Evolutionary conservation across 1,284 basidiomycete species (phyloP).

Genomic region (Malassezia japonica): DNA sequence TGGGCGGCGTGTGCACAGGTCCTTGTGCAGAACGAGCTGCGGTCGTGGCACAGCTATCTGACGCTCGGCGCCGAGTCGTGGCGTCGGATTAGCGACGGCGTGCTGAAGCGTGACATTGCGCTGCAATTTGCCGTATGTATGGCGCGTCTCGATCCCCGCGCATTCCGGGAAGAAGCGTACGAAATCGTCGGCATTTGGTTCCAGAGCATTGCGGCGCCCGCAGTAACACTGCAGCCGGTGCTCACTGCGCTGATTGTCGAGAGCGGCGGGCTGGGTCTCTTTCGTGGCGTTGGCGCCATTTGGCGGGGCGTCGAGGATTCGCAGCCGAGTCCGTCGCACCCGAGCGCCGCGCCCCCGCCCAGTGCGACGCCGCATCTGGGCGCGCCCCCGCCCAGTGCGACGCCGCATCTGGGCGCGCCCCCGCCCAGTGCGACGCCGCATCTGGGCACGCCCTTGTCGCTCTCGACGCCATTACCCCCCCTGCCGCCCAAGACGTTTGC

Average conservation of each 20-base stretch:
- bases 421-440: too few species aligned
- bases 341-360: too few species aligned
- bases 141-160: constrained; percentile 57
- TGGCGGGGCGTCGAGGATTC: too few species aligned
- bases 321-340: too few species aligned
- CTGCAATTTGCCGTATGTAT: constrained; percentile 62
- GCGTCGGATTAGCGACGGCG: constrained; percentile 56
- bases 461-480: background rate
- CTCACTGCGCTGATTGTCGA: constrained; percentile 19
- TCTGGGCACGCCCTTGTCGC: too few species aligned
- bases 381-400: too few species aligned
- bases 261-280: background rate
- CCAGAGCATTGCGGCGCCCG: constrained; percentile 25
- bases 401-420: too few species aligned
- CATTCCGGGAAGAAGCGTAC: constrained; percentile 18
- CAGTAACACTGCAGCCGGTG: constrained; percentile 24
- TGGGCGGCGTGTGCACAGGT: constrained; percentile 68
- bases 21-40: constrained; percentile 57
- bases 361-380: too few species aligned
- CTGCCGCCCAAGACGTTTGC: background rate
- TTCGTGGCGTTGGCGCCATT: background rate
- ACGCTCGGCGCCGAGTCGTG: constrained; percentile 57
- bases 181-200: constrained; percentile 35
- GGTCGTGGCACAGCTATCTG: constrained; percentile 63
- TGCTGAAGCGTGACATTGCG: constrained; percentile 58